A percentile compares a stretch with the other conserved stretches of the same genome.
Evolutionary conservation across 495 filamentous ascomycete species (phyloP).

Genomic region (Penicillium desertorum): DNA sequence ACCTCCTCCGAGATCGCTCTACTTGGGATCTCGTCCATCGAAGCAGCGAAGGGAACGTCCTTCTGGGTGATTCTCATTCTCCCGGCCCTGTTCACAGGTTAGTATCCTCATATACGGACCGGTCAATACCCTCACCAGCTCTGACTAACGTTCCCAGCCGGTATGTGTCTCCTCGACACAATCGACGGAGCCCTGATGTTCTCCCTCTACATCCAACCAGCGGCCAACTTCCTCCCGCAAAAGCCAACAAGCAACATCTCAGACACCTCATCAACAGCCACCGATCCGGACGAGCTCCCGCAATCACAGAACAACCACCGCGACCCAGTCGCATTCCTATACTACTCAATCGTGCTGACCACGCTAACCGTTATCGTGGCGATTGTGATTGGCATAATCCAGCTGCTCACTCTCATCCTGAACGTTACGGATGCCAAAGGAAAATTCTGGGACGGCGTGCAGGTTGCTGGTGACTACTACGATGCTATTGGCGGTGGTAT

Average conservation of each 20-base stretch:
- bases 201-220: slow-evolving; percentile 75
- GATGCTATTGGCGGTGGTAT: slow-evolving; percentile 85
- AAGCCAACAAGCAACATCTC: slow-evolving; percentile 24
- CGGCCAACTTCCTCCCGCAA: slow-evolving; percentile 45
- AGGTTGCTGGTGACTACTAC: slow-evolving; percentile 72
- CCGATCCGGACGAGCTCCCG: slow-evolving; percentile 25
- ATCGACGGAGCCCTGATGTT: slow-evolving; percentile 94
- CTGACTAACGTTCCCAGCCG: slow-evolving; percentile 45
- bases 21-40: slow-evolving; percentile 82
- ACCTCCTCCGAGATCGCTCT: slow-evolving; percentile 93
- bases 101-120: slow-evolving; percentile 8
- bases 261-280: slow-evolving; percentile 16
- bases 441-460: slow-evolving; percentile 83
- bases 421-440: slow-evolving; percentile 73
- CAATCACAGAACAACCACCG: slow-evolving; percentile 43
- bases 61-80: slow-evolving; percentile 96
- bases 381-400: slow-evolving; percentile 79
- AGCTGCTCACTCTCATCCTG: slow-evolving; percentile 72
- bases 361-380: slow-evolving; percentile 85
- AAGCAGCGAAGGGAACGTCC: slow-evolving; percentile 79
- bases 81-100: slow-evolving; percentile 84
- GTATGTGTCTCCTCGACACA: slow-evolving; percentile 90
- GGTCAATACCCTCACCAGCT: too few relatives aligned
- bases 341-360: slow-evolving; percentile 91
- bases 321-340: slow-evolving; percentile 82